Evolutionary conservation across 2,329 filamentous ascomycete species (phyloP), one percentile per base, ranked within the genome.

Genomic region (Helminthosporium solani): DNA sequence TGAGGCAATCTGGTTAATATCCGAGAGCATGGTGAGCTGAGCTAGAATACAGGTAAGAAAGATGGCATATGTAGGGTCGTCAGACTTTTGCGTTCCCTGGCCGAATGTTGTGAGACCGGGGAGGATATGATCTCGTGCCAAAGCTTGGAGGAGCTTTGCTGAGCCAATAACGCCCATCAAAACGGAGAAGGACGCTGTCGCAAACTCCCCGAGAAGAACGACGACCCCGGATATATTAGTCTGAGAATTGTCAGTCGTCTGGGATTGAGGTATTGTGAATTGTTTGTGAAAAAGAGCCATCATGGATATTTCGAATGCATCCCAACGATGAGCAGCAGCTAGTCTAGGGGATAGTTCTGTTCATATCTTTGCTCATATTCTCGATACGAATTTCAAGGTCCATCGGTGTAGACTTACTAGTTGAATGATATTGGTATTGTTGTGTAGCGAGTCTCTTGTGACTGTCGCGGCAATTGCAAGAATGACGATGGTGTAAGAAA

Each of bases 111-210:
- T 79, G 2, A 95, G 74, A 0, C 89, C 89, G 1, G 90, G 90
- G 12, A 95, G 75, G 2, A 95, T 74, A 58, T 82, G 84, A 63
- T 95, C 90, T 64, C 87, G 78, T 2, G 88, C 87, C 50, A 95
- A 79, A 21, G 90, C 90, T 64, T 95, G 89, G 21, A 95, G 78
- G 11, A 95, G 79, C 64, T 94, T 95, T 21, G 90, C 87, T 5
- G 88, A 86, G 1, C 88, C 89, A 53, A 95, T 88, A 31, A 95
- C 80, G 3, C 90, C 90, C 86, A 95, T 95, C 41, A 95, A 69
- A 3, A 88, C 85, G 0, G 89, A 95, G 72, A 95, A 95, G 59
- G 91, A 84, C 1, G 86, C 86, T 1, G 88, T 88, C 2, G 89
- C 86, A 57, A 90, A 86, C 68, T 95, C 90, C 46, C 90, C 90